Percentiles rank a stretch among this genome's conserved stretches.
Evolutionary conservation across 2,329 filamentous ascomycete genomes (phyloP).

Genomic region (Ascocoryne sarcoides): DNA sequence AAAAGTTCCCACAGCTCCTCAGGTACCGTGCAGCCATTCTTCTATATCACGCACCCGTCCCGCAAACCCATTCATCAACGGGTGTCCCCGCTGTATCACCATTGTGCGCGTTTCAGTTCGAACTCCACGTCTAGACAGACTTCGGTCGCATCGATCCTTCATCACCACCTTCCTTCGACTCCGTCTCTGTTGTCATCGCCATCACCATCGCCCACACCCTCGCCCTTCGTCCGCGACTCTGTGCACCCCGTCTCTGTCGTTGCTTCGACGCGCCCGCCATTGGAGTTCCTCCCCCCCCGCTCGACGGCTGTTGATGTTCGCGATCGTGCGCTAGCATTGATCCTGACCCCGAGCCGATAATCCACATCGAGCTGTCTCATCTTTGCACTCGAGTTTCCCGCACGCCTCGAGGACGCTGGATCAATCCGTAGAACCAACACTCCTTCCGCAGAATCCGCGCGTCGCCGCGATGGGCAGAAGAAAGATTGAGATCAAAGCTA

Average conservation of each 20-base stretch:
- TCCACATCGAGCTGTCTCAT: constrained; percentile 12
- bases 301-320: constrained; percentile 11
- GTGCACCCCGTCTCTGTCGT: too few relatives aligned
- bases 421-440: constrained; percentile 22
- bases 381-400: not conserved
- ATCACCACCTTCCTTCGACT: not conserved
- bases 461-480: constrained; percentile 72
- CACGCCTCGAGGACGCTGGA: constrained; percentile 20
- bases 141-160: constrained; percentile 9
- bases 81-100: constrained; percentile 14
- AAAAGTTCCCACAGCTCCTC: constrained; percentile 4
- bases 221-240: not conserved
- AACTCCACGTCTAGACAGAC: not conserved
- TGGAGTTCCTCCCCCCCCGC: constrained; percentile 9
- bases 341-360: constrained; percentile 6
- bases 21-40: constrained; percentile 10
- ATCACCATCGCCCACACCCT: constrained; percentile 4
- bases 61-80: constrained; percentile 3
- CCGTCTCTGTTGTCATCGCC: not conserved
- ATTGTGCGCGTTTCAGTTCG: constrained; percentile 13
- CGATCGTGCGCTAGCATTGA: constrained; percentile 14
- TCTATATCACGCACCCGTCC: constrained; percentile 14
- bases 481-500: constrained; percentile 99
- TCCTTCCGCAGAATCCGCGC: constrained; percentile 25
- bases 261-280: too few relatives aligned